These are phyloP conservation scores for Candida xiaguanensis DNA, from an alignment of 805 yeast species.

Conservation along the genomic window DNA sequence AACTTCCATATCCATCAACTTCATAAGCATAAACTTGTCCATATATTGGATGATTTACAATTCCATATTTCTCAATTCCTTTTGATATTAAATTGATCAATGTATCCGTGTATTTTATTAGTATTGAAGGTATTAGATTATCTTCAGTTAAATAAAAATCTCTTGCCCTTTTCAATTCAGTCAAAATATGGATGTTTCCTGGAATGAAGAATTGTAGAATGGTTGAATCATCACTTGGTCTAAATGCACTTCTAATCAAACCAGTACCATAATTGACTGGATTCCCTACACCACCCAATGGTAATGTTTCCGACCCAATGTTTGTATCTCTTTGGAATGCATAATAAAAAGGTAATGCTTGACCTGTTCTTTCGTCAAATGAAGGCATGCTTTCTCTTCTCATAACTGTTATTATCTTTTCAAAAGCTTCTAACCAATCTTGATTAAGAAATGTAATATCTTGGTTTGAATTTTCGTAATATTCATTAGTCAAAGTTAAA, in stretches of 20 bases:
- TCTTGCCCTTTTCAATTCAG: slow-evolving; percentile 49
- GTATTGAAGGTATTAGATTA: neutral
- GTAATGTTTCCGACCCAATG: slow-evolving; percentile 76
- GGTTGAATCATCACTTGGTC: slow-evolving; percentile 88
- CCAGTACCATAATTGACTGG: slow-evolving; percentile 75
- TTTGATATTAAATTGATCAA: slow-evolving; percentile 42
- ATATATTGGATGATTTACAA: slow-evolving; percentile 60
- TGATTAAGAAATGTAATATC: slow-evolving; percentile 46
- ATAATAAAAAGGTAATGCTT: slow-evolving; percentile 49
- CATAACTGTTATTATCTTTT: slow-evolving; percentile 49
- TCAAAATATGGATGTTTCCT: slow-evolving; percentile 73
- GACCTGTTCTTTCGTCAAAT: slow-evolving; percentile 48
- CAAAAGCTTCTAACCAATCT: slow-evolving; percentile 58
- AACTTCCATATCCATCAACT: slow-evolving; percentile 81
- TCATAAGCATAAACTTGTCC: slow-evolving; percentile 86
- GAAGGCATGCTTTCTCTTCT: slow-evolving; percentile 61
- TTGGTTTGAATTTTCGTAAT: slow-evolving; percentile 47
- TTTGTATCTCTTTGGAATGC: slow-evolving; percentile 71
- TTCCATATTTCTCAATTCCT: slow-evolving; percentile 63
- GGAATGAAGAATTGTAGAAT: slow-evolving; percentile 80
- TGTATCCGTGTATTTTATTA: slow-evolving; percentile 21
- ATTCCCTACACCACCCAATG: slow-evolving; percentile 76
- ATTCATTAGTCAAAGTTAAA: slow-evolving; percentile 69
- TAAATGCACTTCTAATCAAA: slow-evolving; percentile 72
- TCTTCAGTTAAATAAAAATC: slow-evolving; percentile 15